A percentile compares a stretch with the other conserved stretches of the same genome.
These are phyloP conservation scores for Phanerochaete sordida DNA, from an alignment of 768 basidiomycete genomes.

Conservation along the genomic window DNA sequence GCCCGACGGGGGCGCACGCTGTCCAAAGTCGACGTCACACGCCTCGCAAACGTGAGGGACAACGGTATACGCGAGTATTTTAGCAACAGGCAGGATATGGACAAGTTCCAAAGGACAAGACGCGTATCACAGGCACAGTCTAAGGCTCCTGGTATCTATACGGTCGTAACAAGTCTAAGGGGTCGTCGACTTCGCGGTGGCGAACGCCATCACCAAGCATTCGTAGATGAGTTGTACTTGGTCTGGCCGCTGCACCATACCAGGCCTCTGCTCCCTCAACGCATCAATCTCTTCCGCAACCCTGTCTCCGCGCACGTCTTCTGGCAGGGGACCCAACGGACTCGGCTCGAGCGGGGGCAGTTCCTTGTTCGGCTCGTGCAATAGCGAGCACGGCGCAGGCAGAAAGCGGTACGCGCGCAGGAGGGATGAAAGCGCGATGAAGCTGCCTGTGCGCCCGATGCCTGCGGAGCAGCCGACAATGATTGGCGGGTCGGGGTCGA, in stretches of 20 bases:
- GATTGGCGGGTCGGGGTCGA: slow-evolving; percentile 68
- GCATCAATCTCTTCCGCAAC: slow-evolving; percentile 73
- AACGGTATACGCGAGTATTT: too few species aligned
- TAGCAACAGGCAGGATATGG: too few species aligned
- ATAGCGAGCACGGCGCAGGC: slow-evolving; percentile 26
- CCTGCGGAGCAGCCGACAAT: slow-evolving; percentile 87
- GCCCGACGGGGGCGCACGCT: too few species aligned
- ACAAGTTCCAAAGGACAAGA: background rate
- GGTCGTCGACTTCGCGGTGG: background rate
- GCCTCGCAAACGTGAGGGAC: too few species aligned
- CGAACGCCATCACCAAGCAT: slow-evolving; percentile 24
- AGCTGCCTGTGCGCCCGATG: slow-evolving; percentile 82
- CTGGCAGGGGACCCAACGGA: slow-evolving; percentile 56
- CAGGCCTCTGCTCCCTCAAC: slow-evolving; percentile 74
- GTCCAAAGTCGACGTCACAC: too few species aligned
- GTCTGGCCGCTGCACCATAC: slow-evolving; percentile 76
- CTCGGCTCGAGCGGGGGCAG: slow-evolving; percentile 40
- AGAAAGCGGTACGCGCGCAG: slow-evolving; percentile 57
- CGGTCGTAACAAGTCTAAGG: background rate
- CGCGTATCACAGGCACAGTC: background rate
- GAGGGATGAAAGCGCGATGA: slow-evolving; percentile 77
- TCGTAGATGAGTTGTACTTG: slow-evolving; percentile 67
- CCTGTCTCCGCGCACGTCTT: slow-evolving; percentile 46
- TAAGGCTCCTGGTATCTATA: too few species aligned
- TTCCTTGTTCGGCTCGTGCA: slow-evolving; percentile 21